These are phyloP conservation scores for Backusella circina DNA, from an alignment of 192 early-diverging fungal species.

Conservation along the genomic window DNA sequence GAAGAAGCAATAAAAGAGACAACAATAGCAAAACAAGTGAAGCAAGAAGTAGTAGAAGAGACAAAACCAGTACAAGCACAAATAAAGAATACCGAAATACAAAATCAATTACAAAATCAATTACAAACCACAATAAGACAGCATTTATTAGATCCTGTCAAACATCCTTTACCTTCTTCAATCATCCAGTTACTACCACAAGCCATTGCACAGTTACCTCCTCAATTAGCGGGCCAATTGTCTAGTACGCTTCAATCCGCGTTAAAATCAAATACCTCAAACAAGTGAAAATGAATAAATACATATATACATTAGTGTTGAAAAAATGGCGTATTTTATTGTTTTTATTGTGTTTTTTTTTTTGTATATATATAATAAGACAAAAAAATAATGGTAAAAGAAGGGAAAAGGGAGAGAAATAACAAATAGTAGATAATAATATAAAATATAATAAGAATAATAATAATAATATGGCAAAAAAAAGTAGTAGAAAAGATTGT, in stretches of 20 bases:
- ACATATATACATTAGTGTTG: neutral
- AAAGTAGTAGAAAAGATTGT: neutral
- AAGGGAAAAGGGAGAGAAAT: neutral
- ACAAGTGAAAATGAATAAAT: neutral
- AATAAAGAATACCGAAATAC: neutral
- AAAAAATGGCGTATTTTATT: neutral
- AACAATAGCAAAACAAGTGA: neutral
- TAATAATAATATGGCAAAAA: neutral
- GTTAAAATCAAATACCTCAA: constrained; percentile 1
- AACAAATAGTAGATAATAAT: neutral
- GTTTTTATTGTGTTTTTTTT: neutral
- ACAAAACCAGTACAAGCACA: neutral
- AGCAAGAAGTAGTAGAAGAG: neutral
- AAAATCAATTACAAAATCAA: constrained; percentile 23
- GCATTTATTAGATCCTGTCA: constrained; percentile 25
- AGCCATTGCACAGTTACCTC: constrained; percentile 31
- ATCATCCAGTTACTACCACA: constrained; percentile 29
- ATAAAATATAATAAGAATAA: neutral
- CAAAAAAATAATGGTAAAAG: neutral
- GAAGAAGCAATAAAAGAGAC: neutral
- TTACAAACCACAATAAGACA: constrained; percentile 33
- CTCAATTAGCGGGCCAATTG: constrained; percentile 13
- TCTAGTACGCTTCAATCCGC: neutral
- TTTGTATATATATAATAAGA: neutral
- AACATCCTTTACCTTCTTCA: constrained; percentile 23